phyloP scores from a whole-genome alignment of 345 rosid genomes.

The Microthlaspi erraticum region DNA sequence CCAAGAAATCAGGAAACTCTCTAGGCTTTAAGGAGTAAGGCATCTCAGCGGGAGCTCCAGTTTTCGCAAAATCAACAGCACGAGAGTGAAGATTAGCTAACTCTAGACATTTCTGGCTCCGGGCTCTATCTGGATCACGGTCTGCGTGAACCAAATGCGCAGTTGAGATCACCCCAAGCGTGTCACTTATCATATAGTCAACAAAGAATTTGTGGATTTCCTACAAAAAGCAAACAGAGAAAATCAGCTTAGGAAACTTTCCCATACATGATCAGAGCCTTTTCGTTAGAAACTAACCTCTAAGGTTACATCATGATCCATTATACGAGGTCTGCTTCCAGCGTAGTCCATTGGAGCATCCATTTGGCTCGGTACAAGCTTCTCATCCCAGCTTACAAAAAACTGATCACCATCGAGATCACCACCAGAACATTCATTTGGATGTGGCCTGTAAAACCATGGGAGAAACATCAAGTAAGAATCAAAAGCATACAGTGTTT shows the following conservation, averaged over 20 bases:
- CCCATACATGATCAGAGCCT: background rate
- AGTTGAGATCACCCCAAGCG: conserved; percentile 88
- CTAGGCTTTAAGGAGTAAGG: conserved; percentile 74
- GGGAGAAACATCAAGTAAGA: conserved; percentile 9
- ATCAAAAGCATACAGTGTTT: conserved; percentile 36
- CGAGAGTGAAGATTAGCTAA: conserved; percentile 90
- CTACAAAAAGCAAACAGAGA: conserved; percentile 47
- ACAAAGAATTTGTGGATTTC: conserved; percentile 86
- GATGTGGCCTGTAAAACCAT: conserved; percentile 80
- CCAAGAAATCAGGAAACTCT: conserved; percentile 93
- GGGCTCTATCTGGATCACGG: conserved; percentile 72
- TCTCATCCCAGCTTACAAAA: conserved; percentile 88
- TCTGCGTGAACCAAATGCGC: conserved; percentile 94
- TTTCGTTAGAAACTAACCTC: conserved; percentile 53
- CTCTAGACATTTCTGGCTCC: conserved; percentile 69
- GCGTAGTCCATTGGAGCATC: conserved; percentile 90
- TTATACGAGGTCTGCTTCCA: conserved; percentile 71
- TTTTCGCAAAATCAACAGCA: conserved; percentile 96
- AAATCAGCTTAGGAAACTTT: conserved; percentile 24
- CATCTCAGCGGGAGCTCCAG: conserved; percentile 96
- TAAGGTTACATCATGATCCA: conserved; percentile 87
- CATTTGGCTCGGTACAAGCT: conserved; percentile 68
- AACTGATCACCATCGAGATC: conserved; percentile 96
- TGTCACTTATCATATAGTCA: conserved; percentile 91
- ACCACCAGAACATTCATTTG: conserved; percentile 97